These are phyloP conservation scores for Diaporthe ampelina DNA, from an alignment of 2,329 filamentous ascomycete species.

Conservation along the genomic window DNA sequence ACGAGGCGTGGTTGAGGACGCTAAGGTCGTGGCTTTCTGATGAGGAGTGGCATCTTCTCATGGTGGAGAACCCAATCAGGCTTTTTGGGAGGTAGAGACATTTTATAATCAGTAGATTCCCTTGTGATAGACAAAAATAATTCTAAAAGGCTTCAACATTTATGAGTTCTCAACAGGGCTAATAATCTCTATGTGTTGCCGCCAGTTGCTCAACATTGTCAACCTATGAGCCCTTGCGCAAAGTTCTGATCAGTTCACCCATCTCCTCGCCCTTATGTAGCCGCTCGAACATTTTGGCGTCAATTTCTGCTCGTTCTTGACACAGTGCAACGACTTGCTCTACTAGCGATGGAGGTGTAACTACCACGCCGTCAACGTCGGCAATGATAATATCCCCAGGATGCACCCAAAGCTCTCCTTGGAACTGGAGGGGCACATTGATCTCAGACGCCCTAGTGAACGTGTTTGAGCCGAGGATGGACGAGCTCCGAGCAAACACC, in stretches of 20 bases:
- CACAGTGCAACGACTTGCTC: constrained; percentile 5
- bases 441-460: constrained; percentile 4
- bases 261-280: not conserved
- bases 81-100: not conserved
- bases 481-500: constrained; percentile 1
- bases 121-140: not conserved
- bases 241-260: not conserved
- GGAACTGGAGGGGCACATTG: constrained; percentile 4
- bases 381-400: constrained; percentile 12
- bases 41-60: constrained; percentile 8
- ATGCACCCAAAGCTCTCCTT: constrained; percentile 3
- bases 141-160: too few relatives aligned
- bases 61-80: not conserved
- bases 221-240: not conserved
- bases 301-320: not conserved
- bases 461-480: constrained; percentile 2
- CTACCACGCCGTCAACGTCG: constrained; percentile 6
- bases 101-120: not conserved
- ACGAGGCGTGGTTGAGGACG: constrained; percentile 45
- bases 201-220: not conserved
- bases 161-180: too few relatives aligned
- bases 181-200: too few relatives aligned
- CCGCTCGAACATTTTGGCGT: constrained; percentile 1
- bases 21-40: constrained; percentile 46
- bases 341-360: not conserved